A percentile compares a stretch with the other conserved stretches of the same genome.
phyloP scores from a whole-genome alignment of 176 grass and related monocot genomes.

The Hordeum vulgare region MorexV3_pseudomolecules_assembly NC_058520.1:14363490-14363989 shows the following conservation, averaged over 20 bases:
- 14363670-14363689: background rate
- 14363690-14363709: background rate
- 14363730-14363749: background rate
- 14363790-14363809: too few species aligned
- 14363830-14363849: too few species aligned
- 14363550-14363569: background rate
- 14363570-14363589: background rate
- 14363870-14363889: too few species aligned
- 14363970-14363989: too few species aligned
- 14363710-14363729: background rate
- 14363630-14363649: background rate
- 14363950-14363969: too few species aligned
- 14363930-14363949: too few species aligned
- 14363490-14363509: rapidly evolving
- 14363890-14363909: too few species aligned
- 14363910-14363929: too few species aligned
- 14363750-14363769: too few species aligned
- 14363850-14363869: too few species aligned
- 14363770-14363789: too few species aligned
- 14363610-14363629: background rate
- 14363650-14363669: background rate
- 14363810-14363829: too few species aligned
- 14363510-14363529: rapidly evolving
- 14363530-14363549: background rate
- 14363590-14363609: background rate